Conservation (phyloP, 306 rosid genomes). For the Mimosa bimucronata region DNA sequence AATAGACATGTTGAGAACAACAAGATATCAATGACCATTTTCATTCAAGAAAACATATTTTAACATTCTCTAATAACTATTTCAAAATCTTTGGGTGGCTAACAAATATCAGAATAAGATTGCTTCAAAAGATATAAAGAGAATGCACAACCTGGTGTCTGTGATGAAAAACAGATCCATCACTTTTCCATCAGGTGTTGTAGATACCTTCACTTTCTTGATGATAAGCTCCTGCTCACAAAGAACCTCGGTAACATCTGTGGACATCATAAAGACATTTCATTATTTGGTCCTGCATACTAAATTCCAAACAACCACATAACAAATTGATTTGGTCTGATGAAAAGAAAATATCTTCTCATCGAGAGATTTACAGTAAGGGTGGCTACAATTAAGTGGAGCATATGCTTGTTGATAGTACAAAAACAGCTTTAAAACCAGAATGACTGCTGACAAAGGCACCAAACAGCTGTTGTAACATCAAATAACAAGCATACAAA, state of each 20-base stretch:
- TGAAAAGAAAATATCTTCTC: constrained; percentile 8
- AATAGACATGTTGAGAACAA: constrained; percentile 5
- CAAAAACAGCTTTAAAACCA: background rate
- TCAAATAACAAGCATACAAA: constrained; percentile 10
- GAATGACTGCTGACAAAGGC: background rate
- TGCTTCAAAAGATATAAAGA: background rate
- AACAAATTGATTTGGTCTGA: constrained; percentile 10
- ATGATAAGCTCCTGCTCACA: constrained; percentile 83
- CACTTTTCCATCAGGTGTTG: constrained; percentile 94
- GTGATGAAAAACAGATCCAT: constrained; percentile 93
- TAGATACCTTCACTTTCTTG: constrained; percentile 90
- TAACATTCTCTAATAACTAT: constrained; percentile 9
- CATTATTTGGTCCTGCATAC: constrained; percentile 9
- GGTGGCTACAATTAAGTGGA: background rate
- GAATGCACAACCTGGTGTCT: constrained; percentile 71
- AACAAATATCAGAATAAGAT: background rate
- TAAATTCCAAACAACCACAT: background rate
- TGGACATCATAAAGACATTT: constrained; percentile 30
- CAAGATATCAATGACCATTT: constrained; percentile 11
- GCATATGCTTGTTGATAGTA: background rate
- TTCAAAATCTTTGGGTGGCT: background rate
- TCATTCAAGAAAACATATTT: constrained; percentile 21
- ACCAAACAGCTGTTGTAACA: background rate
- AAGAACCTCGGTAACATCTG: constrained; percentile 92
- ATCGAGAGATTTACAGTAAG: background rate